phyloP scores from a whole-genome alignment of 345 rosid species.

The Tarenaya hassleriana region DNA sequence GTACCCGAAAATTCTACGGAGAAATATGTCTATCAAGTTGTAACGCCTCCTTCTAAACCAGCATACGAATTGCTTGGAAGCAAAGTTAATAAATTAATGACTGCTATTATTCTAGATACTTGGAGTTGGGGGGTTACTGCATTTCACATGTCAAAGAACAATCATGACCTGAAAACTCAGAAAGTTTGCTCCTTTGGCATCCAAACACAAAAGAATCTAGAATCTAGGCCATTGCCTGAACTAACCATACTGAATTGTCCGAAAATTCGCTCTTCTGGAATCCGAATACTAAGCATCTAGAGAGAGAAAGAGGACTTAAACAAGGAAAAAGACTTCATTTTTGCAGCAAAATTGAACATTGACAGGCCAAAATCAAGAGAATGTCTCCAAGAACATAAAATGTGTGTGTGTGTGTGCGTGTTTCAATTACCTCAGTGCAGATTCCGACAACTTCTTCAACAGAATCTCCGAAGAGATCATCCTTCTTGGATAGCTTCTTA shows the following conservation, averaged over 20 bases:
- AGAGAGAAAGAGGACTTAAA: background rate
- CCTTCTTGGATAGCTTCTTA: constrained; percentile 56
- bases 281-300: background rate
- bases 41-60: no score
- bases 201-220: no score
- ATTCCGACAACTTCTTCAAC: constrained; percentile 62
- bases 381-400: background rate
- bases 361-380: background rate
- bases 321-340: no score
- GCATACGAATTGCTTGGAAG: no score
- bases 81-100: background rate
- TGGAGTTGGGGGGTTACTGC: constrained; percentile 32
- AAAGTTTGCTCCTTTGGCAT: background rate
- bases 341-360: background rate
- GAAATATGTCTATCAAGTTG: no score
- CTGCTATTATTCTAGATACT: constrained; percentile 19
- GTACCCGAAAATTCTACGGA: no score
- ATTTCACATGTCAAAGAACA: background rate
- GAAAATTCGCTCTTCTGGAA: no score
- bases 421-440: constrained; percentile 63
- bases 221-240: no score
- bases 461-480: constrained; percentile 53
- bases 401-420: constrained; percentile 2
- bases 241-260: no score
- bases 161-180: background rate